A percentile compares a stretch with the other conserved stretches of the same genome.
These are phyloP conservation scores for Wickerhamomyces strasburgensis DNA, from an alignment of 805 yeast genomes.

Conservation along the genomic window DNA sequence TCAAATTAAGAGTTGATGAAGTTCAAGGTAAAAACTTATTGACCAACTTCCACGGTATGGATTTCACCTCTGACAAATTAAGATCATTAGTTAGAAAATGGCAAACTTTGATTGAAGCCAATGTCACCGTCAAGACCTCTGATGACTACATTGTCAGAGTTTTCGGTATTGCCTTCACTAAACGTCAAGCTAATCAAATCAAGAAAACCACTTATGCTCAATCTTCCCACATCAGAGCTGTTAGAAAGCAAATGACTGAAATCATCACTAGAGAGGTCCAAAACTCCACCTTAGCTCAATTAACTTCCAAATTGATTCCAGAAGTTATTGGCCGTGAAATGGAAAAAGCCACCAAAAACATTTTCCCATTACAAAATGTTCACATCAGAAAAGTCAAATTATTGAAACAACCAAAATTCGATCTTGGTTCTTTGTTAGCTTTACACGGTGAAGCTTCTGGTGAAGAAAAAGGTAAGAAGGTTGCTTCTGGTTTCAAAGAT, in stretches of 20 bases:
- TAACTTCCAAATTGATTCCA: slow-evolving; percentile 95
- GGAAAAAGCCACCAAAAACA: slow-evolving; percentile 90
- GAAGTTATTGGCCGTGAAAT: slow-evolving; percentile 99
- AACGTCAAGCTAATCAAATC: slow-evolving; percentile 90
- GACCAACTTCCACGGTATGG: slow-evolving; percentile 99
- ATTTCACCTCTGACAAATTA: slow-evolving; percentile 91
- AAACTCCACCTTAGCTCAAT: slow-evolving; percentile 92
- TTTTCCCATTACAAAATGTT: slow-evolving; percentile 97
- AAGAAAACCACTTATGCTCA: slow-evolving; percentile 96
- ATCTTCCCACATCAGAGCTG: slow-evolving; percentile 94
- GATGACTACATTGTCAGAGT: slow-evolving; percentile 94
- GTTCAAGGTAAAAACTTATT: slow-evolving; percentile 97
- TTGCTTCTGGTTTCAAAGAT: slow-evolving; percentile 86
- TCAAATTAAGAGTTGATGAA: slow-evolving; percentile 97
- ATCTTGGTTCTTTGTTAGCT: slow-evolving; percentile 89
- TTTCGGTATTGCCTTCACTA: slow-evolving; percentile 96
- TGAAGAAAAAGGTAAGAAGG: slow-evolving; percentile 96
- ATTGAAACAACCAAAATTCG: slow-evolving; percentile 98
- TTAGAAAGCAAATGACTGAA: slow-evolving; percentile 91
- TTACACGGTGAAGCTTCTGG: slow-evolving; percentile 91
- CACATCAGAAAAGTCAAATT: slow-evolving; percentile 98
- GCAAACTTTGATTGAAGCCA: slow-evolving; percentile 96
- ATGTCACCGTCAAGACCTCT: slow-evolving; percentile 92
- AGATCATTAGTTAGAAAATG: slow-evolving; percentile 96
- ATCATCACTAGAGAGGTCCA: slow-evolving; percentile 96